Evolutionary conservation across 441 rosid genomes (phyloP).

Genomic region (Erodium moschatum): DNA sequence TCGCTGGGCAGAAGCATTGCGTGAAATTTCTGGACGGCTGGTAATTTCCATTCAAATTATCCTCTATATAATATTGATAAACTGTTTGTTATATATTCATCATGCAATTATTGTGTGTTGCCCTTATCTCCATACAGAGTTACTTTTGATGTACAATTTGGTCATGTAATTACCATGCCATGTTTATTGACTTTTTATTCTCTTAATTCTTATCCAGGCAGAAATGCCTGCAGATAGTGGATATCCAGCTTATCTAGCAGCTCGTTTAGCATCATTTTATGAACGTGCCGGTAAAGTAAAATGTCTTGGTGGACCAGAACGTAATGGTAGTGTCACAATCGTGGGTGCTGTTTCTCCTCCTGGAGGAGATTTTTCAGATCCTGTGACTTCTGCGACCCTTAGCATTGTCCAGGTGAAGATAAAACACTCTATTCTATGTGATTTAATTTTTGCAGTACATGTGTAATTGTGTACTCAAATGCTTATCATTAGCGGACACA

Average conservation of each 20-base stretch:
- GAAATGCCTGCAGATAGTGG: conserved; percentile 99
- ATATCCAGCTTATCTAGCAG: conserved; percentile 97
- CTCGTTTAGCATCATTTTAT: conserved; percentile 94
- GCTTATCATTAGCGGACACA: neutral
- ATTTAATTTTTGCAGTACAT: neutral
- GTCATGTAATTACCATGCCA: conserved; percentile 16
- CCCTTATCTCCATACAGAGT: neutral
- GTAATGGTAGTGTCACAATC: conserved; percentile 95
- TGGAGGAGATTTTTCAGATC: conserved; percentile 99
- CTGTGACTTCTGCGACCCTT: conserved; percentile 97
- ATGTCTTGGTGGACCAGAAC: conserved; percentile 97
- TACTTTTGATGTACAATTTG: neutral
- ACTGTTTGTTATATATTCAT: neutral
- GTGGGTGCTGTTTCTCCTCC: conserved; percentile 99
- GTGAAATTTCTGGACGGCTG: conserved; percentile 98
- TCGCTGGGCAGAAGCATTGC: conserved; percentile 99
- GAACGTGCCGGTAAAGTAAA: conserved; percentile 99
- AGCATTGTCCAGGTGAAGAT: conserved; percentile 85
- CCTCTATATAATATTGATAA: neutral
- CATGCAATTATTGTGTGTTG: too few relatives aligned
- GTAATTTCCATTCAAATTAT: neutral
- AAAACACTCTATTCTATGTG: conserved; percentile 1
- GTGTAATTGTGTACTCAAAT: too few relatives aligned
- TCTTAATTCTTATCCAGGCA: conserved; percentile 49
- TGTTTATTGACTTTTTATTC: conserved; percentile 18